Evolutionary conservation across 2,329 filamentous ascomycete genomes (phyloP), one percentile per base, ranked within the genome.

Genomic region (Immersiporthe knoxdaviesiana): DNA sequence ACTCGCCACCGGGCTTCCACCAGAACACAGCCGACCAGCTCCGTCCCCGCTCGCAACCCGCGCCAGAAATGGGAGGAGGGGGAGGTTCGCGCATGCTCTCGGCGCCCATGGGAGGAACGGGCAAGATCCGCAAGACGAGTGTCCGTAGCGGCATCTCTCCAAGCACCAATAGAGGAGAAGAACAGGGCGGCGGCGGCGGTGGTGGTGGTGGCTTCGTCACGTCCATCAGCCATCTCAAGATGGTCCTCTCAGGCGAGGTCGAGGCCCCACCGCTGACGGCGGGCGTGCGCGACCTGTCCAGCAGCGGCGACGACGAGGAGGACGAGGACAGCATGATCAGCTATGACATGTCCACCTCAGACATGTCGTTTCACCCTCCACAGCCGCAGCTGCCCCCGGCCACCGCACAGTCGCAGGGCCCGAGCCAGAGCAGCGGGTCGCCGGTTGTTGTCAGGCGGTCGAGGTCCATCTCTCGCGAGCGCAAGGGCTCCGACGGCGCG

Each of bases 341-440:
- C 80, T 91, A 90, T 72, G 90, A 92, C 68, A 85, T 87, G 72
- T 86, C 87, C 59, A 83, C 87, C n/a, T 91, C 89, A 8, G 90
- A 92, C 75, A 79, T 88, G 27, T 91, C 88, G 52, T 90, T 87
- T 77, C 88, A 87, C 74, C 83, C 81, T 74, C 69, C 69, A 32
- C 44, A 47, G 44, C 63, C n/a, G n/a, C n/a, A n/a, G n/a, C n/a
- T n/a, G n/a, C n/a, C 66, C 44, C 68, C 77, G 74, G 69, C 72
- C 68, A 71, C 75, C 70, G 78, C 79, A 44, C 78, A 78, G 4
- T 74, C 75, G 14, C 73, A 78, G 56, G 18, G 68, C 72, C 73
- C 78, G 58, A 68, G 72, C 30, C 78, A 77, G 32, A 74, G 72
- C 35, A 75, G 78, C 21, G 74, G 74, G 16, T 74, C 76, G 65